Evolutionary conservation across 495 filamentous ascomycete genomes (phyloP), one percentile per base, ranked within the genome.

Genomic region (Neurospora sp.): DNA sequence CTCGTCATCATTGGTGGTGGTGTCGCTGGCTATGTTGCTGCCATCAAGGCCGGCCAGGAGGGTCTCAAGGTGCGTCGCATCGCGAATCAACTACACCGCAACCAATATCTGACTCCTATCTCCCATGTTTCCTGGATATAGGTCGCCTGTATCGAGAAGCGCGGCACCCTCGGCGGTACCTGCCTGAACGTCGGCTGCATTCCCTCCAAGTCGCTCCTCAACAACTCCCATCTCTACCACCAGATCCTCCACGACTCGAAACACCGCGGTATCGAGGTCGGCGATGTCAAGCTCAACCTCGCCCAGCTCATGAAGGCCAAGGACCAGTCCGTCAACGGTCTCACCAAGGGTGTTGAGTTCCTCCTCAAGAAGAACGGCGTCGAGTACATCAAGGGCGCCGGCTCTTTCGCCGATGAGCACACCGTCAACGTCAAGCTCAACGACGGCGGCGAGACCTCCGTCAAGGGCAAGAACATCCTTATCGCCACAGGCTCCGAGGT

Each of bases 141-240:
- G 95, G 94, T 97, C 74, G 90, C 92, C 69, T 99, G 96, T 86
- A 96, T 99, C 86, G 96, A 99, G 87, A 99, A 99, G 88, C 94
- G 96, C 79, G 96, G 94, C 76, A 88, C 89, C 73, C 91, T 99
- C 78, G 96, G 96, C 77, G 96, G 96, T 79, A 99, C 96, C 76
- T 99, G 96, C 87, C 86, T 99, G 78, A 99, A 99, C 85, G 96
- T 99, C 81, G 96, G 96, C 84, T 99, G 96, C 85, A 99, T 99
- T 79, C 96, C 96, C 66, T 98, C 96, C 73, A 99, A 99, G 85
- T 98, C 96, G 69, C 93, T 99, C 78, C 93, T 99, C 82, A 98
- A 99, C 90, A 99, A 98, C 88, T 97, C 96, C 76, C 93, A 97
- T 83, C 90, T 99, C 71, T 98, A 98, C 89, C 96, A 99, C 87